A percentile compares a stretch with the other conserved stretches of the same genome.
phyloP scores from a whole-genome alignment of 192 early-diverging fungal genomes.

The Backusella liffmaniae region DNA sequence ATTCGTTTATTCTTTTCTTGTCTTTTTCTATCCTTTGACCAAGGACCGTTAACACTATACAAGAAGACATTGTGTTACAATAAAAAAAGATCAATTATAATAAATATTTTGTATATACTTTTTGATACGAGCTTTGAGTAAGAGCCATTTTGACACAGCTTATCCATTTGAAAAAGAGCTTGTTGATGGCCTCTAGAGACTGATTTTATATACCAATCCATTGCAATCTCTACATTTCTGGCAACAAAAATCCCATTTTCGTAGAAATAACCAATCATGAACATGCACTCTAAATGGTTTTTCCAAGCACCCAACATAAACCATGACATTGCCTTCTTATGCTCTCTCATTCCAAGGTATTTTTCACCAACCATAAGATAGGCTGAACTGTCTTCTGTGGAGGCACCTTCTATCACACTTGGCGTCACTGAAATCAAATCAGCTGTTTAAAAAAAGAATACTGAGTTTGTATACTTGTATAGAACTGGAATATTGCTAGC shows the following conservation, averaged over 20 bases:
- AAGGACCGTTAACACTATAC: background rate
- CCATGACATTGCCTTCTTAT: background rate
- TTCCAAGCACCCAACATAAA: background rate
- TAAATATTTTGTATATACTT: background rate
- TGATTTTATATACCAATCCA: background rate
- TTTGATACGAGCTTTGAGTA: background rate
- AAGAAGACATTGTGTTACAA: background rate
- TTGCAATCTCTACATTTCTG: background rate
- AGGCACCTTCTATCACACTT: background rate
- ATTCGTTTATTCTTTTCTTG: background rate
- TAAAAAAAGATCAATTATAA: background rate
- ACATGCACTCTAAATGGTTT: background rate
- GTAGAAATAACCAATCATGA: background rate
- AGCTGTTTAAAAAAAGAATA: background rate
- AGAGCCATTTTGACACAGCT: background rate
- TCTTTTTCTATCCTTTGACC: background rate
- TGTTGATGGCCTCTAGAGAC: background rate
- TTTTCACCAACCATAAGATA: background rate
- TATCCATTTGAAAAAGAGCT: background rate
- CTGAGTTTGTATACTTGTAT: background rate
- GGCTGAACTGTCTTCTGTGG: background rate
- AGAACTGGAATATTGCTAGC: background rate
- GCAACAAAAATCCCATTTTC: background rate
- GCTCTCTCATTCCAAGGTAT: background rate
- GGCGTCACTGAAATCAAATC: background rate